Evolutionary conservation across 352 stramenopile species (phyloP), one percentile per base, ranked within the genome.

Genomic region (Globisporangium mamillatum): DNA sequence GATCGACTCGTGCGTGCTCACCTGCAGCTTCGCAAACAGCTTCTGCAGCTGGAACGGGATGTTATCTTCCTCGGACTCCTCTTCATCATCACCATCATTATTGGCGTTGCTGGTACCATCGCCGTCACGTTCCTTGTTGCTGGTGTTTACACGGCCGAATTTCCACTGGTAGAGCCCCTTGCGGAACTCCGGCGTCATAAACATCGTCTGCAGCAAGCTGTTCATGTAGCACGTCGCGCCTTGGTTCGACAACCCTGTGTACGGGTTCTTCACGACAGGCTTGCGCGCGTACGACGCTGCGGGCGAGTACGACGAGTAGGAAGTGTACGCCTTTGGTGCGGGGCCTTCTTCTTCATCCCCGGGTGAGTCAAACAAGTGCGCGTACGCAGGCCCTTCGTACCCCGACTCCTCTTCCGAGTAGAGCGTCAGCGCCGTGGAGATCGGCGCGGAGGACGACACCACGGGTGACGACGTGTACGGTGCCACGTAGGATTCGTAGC

Each of bases 211-310:
- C 50, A 98, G 78, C 53, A 98, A 70, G 55, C 84, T 95, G 75
- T 98, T 98, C 89, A 98, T 97, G 78, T 98, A 98, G 75, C 92
- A 98, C n/a, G 91, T 98, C 16, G 90, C 91, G 24, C 90, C 92
- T 64, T 97, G 91, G 70, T 97, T 97, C 22, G 81, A 93, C 2
- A 97, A 75, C 0, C 91, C 91, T 46, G 84, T 92, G 72, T 88
- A 95, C 36, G 64, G 66, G 58, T 87, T 92, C 54, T 63, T 66
- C n/a, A 63, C 32, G 3, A 44, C 14, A 0, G 25, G 16, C 18
- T 64, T 50, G 65, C 20, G 55, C 55, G 55, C 55, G 55, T 62
- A 62, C 55, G 56, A 36, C 34, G 32, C 61, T 44, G 22, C 48
- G 24, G 16, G 41, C 20, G 44, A 52, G 64, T 61, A 67, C 44